A percentile compares a stretch with the other conserved stretches of the same genome.
Evolutionary conservation across 2,329 filamentous ascomycete species (phyloP).

Genomic region (Lachnum nothofagi): DNA sequence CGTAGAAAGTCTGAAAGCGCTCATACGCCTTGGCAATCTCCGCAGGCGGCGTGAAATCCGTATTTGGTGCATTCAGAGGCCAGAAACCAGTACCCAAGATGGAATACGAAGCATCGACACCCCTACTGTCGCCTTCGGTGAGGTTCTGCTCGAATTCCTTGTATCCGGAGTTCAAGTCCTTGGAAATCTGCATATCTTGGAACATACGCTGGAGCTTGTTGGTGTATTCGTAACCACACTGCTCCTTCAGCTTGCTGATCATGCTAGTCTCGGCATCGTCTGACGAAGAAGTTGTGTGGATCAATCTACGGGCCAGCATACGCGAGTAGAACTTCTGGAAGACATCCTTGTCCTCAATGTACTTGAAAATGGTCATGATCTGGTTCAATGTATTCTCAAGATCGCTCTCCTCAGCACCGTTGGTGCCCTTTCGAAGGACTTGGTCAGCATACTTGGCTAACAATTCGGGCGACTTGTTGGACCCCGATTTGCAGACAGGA

Average conservation of each 20-base stretch:
- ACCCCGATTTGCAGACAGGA: constrained; percentile 87
- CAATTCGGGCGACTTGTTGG: constrained; percentile 89
- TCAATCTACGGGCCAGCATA: constrained; percentile 89
- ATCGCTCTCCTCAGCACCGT: constrained; percentile 88
- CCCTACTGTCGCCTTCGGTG: constrained; percentile 61
- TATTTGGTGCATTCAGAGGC: constrained; percentile 82
- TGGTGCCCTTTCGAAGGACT: constrained; percentile 85
- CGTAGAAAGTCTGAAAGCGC: constrained; percentile 86
- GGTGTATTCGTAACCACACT: constrained; percentile 97
- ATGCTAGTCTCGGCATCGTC: constrained; percentile 98
- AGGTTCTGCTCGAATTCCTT: constrained; percentile 67
- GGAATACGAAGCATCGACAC: constrained; percentile 80
- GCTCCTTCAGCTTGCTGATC: constrained; percentile 98
- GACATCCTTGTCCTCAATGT: constrained; percentile 99
- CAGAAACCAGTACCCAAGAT: constrained; percentile 96
- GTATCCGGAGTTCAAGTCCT: constrained; percentile 89
- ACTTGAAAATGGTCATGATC: constrained; percentile 99
- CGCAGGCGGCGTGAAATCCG: constrained; percentile 79
- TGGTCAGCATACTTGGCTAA: constrained; percentile 94
- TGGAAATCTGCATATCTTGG: constrained; percentile 98
- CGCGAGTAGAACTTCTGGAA: constrained; percentile 99
- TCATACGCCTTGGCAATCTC: constrained; percentile 85
- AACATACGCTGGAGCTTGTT: constrained; percentile 99
- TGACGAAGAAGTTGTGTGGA: constrained; percentile 91
- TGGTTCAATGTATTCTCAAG: constrained; percentile 82